Percentiles rank a stretch among this genome's conserved stretches.
Evolutionary conservation across 805 yeast genomes (phyloP).

Genomic region (Danielozyma ontarioensis): DNA sequence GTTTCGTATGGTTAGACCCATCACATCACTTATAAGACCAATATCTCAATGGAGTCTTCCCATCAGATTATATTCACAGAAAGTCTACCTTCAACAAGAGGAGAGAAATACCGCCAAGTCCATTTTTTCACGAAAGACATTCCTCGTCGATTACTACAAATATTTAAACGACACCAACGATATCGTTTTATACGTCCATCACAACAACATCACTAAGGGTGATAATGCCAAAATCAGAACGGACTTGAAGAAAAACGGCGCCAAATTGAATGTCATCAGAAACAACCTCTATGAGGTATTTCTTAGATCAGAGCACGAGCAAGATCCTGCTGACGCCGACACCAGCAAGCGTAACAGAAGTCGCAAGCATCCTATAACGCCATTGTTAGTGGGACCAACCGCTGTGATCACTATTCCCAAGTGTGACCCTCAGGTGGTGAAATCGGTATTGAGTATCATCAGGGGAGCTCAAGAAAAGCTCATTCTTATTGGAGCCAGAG

Average conservation of each 20-base stretch:
- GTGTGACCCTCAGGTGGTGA: slow-evolving; percentile 66
- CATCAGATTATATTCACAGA: background rate
- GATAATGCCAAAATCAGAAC: slow-evolving; percentile 64
- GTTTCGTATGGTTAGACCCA: too few relatives aligned
- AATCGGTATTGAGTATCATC: slow-evolving; percentile 54
- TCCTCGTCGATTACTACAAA: slow-evolving; percentile 74
- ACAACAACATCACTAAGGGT: slow-evolving; percentile 66
- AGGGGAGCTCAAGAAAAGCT: slow-evolving; percentile 66
- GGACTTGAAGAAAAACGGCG: slow-evolving; percentile 63
- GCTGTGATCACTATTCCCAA: slow-evolving; percentile 67
- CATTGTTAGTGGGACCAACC: slow-evolving; percentile 78
- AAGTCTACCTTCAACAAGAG: slow-evolving; percentile 1
- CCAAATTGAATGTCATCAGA: slow-evolving; percentile 62
- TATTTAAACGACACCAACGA: slow-evolving; percentile 62
- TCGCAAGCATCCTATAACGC: slow-evolving; percentile 60
- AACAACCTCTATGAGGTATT: slow-evolving; percentile 70
- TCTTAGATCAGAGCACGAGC: slow-evolving; percentile 60
- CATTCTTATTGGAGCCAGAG: slow-evolving; percentile 78
- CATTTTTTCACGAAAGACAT: slow-evolving; percentile 74
- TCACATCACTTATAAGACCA: too few relatives aligned
- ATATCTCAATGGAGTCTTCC: slow-evolving; percentile 1
- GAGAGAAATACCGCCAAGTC: slow-evolving; percentile 54
- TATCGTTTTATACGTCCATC: slow-evolving; percentile 75
- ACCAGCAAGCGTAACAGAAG: slow-evolving; percentile 42
- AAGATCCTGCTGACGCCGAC: slow-evolving; percentile 67